phyloP scores from a whole-genome alignment of 352 stramenopile genomes.

The Aphanomyces euteiches region DNA sequence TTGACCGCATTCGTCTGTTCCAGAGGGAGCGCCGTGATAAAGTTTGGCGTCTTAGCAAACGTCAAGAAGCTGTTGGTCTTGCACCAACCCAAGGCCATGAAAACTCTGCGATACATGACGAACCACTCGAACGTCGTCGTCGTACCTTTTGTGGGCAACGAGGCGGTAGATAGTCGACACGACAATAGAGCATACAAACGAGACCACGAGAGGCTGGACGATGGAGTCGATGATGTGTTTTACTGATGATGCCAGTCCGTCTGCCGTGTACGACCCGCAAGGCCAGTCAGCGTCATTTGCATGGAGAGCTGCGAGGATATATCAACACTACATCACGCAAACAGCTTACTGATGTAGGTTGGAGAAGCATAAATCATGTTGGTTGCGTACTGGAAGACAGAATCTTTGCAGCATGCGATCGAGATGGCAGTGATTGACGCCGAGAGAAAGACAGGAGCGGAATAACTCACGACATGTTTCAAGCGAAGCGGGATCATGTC shows the following conservation, averaged over 20 bases:
- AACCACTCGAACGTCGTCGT: not conserved
- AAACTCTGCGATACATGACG: not conserved
- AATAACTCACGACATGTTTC: not conserved
- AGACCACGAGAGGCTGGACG: not conserved
- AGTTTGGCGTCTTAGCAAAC: not conserved
- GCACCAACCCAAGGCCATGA: constrained; percentile 19
- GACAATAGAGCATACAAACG: not conserved
- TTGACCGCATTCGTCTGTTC: constrained; percentile 24
- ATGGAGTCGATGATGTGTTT: not conserved
- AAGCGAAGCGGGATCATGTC: not conserved
- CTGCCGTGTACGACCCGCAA: constrained; percentile 23
- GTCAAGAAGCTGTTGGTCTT: constrained; percentile 12
- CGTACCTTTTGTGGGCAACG: not conserved
- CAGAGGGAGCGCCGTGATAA: constrained; percentile 20
- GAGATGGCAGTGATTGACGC: not conserved
- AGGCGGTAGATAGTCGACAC: constrained; percentile 6
- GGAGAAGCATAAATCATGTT: constrained; percentile 16
- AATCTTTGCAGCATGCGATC: not conserved
- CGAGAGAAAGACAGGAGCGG: constrained; percentile 14
- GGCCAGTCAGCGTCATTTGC: constrained; percentile 22
- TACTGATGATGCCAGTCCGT: constrained; percentile 9
- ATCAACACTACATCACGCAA: not conserved
- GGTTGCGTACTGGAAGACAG: not conserved
- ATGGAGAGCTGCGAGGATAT: constrained; percentile 8
- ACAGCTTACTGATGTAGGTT: constrained; percentile 10